Evolutionary conservation across 805 yeast species (phyloP), one percentile per base, ranked within the genome.

Genomic region (Starmerella bacillaris): DNA sequence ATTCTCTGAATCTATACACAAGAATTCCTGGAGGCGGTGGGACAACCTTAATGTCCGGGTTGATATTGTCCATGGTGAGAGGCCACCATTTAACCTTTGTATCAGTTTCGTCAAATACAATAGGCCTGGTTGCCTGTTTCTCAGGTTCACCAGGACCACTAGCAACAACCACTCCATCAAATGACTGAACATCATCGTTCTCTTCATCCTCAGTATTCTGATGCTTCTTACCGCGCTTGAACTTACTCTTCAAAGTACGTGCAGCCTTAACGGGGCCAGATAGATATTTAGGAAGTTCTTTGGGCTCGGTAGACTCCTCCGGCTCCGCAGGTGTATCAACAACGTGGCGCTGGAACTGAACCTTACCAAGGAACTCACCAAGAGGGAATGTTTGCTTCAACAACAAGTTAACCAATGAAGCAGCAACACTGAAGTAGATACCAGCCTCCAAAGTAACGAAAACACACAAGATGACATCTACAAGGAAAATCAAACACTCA

Each of bases 21-120:
- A 83, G 48, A 14, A 84, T 83, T 22, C 95, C 94, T 1, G 86
- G 80, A 20, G 94, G 94, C 12, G 95, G 93, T 2, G 83, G 78
- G 12, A 54, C 54, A 5, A 84, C 68, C 1, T 61, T 51, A 14
- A 83, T 55, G 12, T 64, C 67, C 4, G 66, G 58, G 53, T 84
- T 79, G 70, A 51, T 37, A 53, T 54, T 52, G 52, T 56, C 51
- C 57, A 63, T 53, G 53, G 49, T 38, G 16, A 58, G 36, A 2
- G 63, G 60, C 32, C 59, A 59, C 60, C 59, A 54, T 31, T 40
- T 43, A 17, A 44, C 31, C 33, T 45, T 17, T 4, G 21, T 7
- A 5, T 27, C 28, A 3, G 36, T 37, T 2, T 36, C 31, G n/a
- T 33, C 21, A 7, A 30, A 29, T 2, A 39, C 36, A 2, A 37